Base-by-base conservation (phyloP, 148 eudicot genomes). In the Rhododendron ovatum region DNA sequence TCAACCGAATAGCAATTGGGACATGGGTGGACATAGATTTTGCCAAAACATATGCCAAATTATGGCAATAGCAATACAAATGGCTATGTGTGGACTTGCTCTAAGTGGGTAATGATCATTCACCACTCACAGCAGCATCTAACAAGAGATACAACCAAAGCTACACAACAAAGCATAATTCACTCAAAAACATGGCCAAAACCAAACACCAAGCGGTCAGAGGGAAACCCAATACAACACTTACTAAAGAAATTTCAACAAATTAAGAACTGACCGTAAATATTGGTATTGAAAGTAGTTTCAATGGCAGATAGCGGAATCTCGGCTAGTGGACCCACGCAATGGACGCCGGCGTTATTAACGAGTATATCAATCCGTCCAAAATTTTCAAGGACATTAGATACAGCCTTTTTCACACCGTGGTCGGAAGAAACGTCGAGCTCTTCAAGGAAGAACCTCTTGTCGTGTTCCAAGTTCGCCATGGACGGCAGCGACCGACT, bases 321-420 rank as follows among this genome's bases (percentile, higher is more conserved):
- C 87, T 96, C 99, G 76, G 98, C 99, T 48, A 95, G 91, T 39
- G 99, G 99, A 1, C 98, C 99, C 33, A 96, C 88, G 85, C 95
- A 95, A 63, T 91, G 99, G 45, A 94, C 91, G 6, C 98, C 99
- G 13, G 98, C 98, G 80, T 96, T 96, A 55, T 95, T 96, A 4
- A 96, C 91, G 5, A 96, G 67, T 6, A 96, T 51, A 90, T 96
- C 99, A 61, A 96, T 90, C 43, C 92, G 89, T 0, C 96, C 99
- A 63, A 96, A 93, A 39, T 87, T 88, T 24, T 92, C 90, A 3
- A 95, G 82, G 81, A 91, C 93, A 12, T 81, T 87, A 13, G 91
- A 82, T 43, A 95, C 80, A 22, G 88, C 98, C 28, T 48, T 73
- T 7, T 78, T 81, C 28, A 96, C 95, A 55, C 96, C 92, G 41